Conservation (phyloP, 2,329 filamentous ascomycete species). For the Scedosporium apiospermum region DNA sequence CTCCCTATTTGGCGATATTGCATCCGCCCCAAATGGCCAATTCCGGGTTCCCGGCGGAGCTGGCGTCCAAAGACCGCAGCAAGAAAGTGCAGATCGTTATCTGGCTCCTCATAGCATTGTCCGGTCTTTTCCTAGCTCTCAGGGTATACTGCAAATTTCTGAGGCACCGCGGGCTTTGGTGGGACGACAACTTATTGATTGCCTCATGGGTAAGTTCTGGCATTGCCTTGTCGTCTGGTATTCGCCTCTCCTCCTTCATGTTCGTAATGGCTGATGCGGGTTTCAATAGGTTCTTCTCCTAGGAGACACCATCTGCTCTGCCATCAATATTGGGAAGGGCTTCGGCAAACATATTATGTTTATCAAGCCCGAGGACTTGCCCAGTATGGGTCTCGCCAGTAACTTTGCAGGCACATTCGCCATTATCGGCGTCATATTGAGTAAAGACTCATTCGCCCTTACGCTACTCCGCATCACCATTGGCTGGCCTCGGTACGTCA, state of each 20-base stretch:
- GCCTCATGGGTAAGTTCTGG: conserved; percentile 21
- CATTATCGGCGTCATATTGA: conserved; percentile 21
- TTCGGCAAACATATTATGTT: neutral
- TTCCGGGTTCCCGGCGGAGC: too few species aligned
- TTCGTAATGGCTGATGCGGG: too few species aligned
- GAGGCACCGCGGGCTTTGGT: conserved; percentile 23
- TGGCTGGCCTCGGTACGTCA: conserved; percentile 9
- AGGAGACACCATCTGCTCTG: neutral
- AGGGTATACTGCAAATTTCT: conserved; percentile 25
- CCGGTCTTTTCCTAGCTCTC: conserved; percentile 17
- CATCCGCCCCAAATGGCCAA: too few species aligned
- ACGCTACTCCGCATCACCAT: conserved; percentile 21
- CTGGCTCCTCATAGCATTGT: conserved; percentile 1
- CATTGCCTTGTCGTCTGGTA: neutral
- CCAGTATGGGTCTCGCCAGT: neutral
- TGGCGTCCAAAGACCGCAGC: too few species aligned
- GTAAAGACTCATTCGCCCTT: conserved; percentile 27
- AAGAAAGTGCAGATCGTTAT: too few species aligned
- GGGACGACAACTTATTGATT: conserved; percentile 23
- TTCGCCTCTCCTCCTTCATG: neutral
- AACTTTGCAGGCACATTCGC: conserved; percentile 17
- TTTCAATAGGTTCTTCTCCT: neutral
- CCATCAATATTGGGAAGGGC: neutral
- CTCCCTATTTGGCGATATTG: too few species aligned
- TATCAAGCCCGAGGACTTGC: neutral